Percentiles rank a stretch among this genome's conserved stretches.
Evolutionary conservation across 768 basidiomycete genomes (phyloP).

Genomic region (Coprinopsis marcescibilis): DNA sequence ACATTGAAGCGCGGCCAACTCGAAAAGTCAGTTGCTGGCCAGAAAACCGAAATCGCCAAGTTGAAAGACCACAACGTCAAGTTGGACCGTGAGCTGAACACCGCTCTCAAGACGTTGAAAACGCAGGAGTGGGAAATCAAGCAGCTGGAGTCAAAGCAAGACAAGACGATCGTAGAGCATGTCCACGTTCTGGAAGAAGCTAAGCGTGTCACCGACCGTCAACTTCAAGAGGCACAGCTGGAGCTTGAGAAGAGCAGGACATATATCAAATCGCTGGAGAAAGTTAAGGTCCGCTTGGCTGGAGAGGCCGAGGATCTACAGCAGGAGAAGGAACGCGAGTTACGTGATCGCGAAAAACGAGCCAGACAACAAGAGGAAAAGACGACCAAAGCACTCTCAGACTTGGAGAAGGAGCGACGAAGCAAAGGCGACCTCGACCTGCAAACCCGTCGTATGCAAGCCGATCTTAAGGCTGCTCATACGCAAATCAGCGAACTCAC

Average conservation of each 20-base stretch:
- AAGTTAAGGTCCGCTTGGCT: slow-evolving; percentile 65
- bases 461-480: slow-evolving; percentile 50
- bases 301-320: slow-evolving; percentile 80
- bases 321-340: slow-evolving; percentile 66
- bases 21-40: slow-evolving; percentile 55
- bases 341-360: slow-evolving; percentile 66
- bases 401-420: slow-evolving; percentile 63
- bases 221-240: slow-evolving; percentile 73
- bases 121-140: slow-evolving; percentile 81
- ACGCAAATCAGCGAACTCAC: slow-evolving; percentile 52
- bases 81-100: slow-evolving; percentile 76
- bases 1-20: slow-evolving; percentile 65
- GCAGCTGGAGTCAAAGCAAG: slow-evolving; percentile 79
- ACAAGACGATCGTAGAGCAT: slow-evolving; percentile 98
- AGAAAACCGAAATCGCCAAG: slow-evolving; percentile 64
- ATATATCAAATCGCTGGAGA: slow-evolving; percentile 84
- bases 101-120: slow-evolving; percentile 74
- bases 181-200: slow-evolving; percentile 95
- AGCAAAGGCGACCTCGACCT: slow-evolving; percentile 62
- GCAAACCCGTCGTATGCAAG: slow-evolving; percentile 52
- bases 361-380: slow-evolving; percentile 56
- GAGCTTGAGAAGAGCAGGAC: slow-evolving; percentile 70
- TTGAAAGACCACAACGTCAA: slow-evolving; percentile 66
- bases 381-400: slow-evolving; percentile 46
- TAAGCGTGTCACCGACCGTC: slow-evolving; percentile 88